A percentile compares a stretch with the other conserved stretches of the same genome.
phyloP scores from a whole-genome alignment of 495 filamentous ascomycete genomes.

The Lindgomyces ingoldianus region DNA sequence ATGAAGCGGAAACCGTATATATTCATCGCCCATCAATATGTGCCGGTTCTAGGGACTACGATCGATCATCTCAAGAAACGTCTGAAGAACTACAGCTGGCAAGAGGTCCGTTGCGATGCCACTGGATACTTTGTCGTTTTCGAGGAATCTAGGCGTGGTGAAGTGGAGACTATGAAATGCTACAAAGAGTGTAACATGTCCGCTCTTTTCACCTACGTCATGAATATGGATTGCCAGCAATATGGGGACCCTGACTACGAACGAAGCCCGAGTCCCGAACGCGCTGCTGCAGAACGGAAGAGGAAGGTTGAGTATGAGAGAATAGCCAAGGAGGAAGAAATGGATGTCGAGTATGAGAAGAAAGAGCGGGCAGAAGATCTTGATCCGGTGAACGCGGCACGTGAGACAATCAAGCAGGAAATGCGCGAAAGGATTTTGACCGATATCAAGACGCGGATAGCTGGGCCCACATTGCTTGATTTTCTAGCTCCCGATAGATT shows the following conservation, averaged over 20 bases:
- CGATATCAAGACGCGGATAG: slow-evolving; percentile 82
- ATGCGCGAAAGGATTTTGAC: slow-evolving; percentile 80
- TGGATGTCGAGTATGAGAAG: slow-evolving; percentile 84
- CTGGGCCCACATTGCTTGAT: slow-evolving; percentile 75
- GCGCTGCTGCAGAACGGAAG: slow-evolving; percentile 54
- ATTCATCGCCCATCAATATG: slow-evolving; percentile 81
- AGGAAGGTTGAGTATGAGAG: slow-evolving; percentile 57
- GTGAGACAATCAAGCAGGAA: slow-evolving; percentile 75
- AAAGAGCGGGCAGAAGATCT: slow-evolving; percentile 76
- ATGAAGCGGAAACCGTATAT: slow-evolving; percentile 86
- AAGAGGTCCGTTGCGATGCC: slow-evolving; percentile 75
- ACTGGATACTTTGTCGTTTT: slow-evolving; percentile 92
- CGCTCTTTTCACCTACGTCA: slow-evolving; percentile 83
- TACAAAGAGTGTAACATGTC: slow-evolving; percentile 70
- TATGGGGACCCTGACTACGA: slow-evolving; percentile 69
- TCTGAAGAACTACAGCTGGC: slow-evolving; percentile 73
- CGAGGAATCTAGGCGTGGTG: slow-evolving; percentile 69
- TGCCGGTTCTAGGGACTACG: slow-evolving; percentile 83
- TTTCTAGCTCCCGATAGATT: slow-evolving; percentile 83
- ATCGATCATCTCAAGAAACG: slow-evolving; percentile 84
- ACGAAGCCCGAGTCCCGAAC: slow-evolving; percentile 61
- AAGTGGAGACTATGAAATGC: slow-evolving; percentile 77
- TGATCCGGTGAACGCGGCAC: slow-evolving; percentile 81
- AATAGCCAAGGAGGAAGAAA: slow-evolving; percentile 67
- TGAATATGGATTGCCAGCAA: slow-evolving; percentile 84